Conservation (phyloP, 768 basidiomycete species). For the Hericium coralloides region DNA sequence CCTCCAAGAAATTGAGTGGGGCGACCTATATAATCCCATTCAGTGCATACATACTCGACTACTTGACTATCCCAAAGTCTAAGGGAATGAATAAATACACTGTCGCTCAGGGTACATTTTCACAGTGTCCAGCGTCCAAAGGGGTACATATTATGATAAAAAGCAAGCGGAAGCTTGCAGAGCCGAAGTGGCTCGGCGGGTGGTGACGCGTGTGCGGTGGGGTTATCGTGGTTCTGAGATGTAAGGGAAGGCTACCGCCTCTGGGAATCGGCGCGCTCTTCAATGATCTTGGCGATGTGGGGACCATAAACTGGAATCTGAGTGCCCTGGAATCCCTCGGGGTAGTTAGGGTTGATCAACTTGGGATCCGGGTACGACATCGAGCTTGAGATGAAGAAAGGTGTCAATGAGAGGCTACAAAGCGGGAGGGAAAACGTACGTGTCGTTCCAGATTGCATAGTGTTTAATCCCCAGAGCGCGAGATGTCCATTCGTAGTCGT, state of each 20-base stretch:
- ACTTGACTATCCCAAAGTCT: too few species aligned
- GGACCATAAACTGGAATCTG: constrained; percentile 67
- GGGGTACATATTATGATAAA: not conserved
- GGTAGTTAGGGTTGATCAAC: constrained; percentile 46
- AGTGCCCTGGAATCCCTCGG: constrained; percentile 79
- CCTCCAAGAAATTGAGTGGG: too few species aligned
- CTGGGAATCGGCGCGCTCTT: constrained; percentile 43
- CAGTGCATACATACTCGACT: too few species aligned
- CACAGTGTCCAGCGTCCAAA: not conserved
- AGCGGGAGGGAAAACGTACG: constrained; percentile 29
- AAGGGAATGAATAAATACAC: too few species aligned
- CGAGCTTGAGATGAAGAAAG: constrained; percentile 14
- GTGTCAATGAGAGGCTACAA: not conserved
- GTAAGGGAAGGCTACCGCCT: not conserved
- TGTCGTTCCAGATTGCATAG: constrained; percentile 77
- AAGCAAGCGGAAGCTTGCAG: not conserved
- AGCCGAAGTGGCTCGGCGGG: too few species aligned
- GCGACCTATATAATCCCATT: too few species aligned
- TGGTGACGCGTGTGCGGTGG: not conserved
- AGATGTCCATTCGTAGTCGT: constrained; percentile 82
- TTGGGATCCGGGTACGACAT: constrained; percentile 39
- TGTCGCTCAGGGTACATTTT: too few species aligned
- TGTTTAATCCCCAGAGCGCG: constrained; percentile 65
- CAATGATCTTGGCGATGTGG: constrained; percentile 57
- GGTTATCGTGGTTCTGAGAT: not conserved